Evolutionary conservation across 345 rosid species (phyloP).

Genomic region (Arabidopsis suecica): DNA sequence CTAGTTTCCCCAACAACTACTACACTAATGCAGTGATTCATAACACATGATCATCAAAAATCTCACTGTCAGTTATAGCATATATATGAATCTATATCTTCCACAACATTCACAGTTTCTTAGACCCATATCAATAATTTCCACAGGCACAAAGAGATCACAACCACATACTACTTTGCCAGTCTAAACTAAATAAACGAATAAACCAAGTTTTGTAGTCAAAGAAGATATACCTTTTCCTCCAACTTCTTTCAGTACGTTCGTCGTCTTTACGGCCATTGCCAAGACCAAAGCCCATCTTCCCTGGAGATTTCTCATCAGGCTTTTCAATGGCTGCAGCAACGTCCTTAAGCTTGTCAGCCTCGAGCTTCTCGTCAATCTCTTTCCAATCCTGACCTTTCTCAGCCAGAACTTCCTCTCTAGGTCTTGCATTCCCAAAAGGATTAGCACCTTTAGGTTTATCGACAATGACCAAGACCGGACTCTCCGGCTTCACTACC

Average conservation of each 20-base stretch:
- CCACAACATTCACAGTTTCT: neutral
- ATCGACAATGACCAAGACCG: conserved; percentile 46
- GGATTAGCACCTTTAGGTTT: conserved; percentile 75
- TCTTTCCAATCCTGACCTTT: conserved; percentile 92
- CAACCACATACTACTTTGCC: neutral
- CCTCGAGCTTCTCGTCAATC: conserved; percentile 86
- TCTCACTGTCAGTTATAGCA: neutral
- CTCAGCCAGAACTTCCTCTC: conserved; percentile 94
- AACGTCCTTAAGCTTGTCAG: conserved; percentile 55
- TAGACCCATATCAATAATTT: neutral
- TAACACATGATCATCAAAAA: neutral
- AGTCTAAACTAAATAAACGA: neutral
- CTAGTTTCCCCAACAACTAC: neutral
- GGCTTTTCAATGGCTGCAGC: conserved; percentile 49
- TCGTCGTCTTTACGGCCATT: conserved; percentile 48
- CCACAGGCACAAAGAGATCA: neutral
- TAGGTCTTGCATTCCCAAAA: conserved; percentile 91
- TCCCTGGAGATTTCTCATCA: conserved; percentile 50
- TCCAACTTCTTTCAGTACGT: conserved; percentile 55
- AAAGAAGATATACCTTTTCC: conserved; percentile 50
- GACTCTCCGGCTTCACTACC: conserved; percentile 45
- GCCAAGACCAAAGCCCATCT: conserved; percentile 53
- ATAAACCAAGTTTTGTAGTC: conserved; percentile 44
- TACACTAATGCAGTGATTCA: conserved; percentile 17
- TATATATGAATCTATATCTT: neutral